Evolutionary conservation across 208 protist species (phyloP).

Genomic region (Crithidia mellificae): DNA sequence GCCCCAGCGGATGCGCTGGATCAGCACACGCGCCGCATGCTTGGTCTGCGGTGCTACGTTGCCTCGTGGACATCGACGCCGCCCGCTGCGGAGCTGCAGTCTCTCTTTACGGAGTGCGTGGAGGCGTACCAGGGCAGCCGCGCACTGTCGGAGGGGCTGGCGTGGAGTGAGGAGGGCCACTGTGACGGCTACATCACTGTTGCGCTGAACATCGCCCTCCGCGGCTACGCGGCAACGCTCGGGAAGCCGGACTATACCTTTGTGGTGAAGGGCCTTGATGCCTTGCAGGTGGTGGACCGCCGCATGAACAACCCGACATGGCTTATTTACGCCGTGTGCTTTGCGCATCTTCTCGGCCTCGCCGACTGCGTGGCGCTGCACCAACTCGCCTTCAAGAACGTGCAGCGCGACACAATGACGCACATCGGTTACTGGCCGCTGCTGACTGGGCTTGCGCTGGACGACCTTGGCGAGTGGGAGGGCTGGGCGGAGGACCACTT

Average conservation of each 20-base stretch:
- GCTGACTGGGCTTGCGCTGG: conserved; percentile 51
- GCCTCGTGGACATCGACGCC: conserved; percentile 62
- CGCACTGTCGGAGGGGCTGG: conserved; percentile 56
- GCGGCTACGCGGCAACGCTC: conserved; percentile 42
- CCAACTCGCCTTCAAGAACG: conserved; percentile 81
- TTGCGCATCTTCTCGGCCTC: conserved; percentile 70
- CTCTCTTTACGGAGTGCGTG: conserved; percentile 50
- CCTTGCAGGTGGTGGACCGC: conserved; percentile 60
- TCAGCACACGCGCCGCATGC: conserved; percentile 58
- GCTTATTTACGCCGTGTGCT: conserved; percentile 74
- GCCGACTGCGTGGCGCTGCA: conserved; percentile 59
- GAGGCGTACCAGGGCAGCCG: conserved; percentile 47
- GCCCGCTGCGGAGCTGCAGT: conserved; percentile 28
- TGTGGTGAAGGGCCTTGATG: conserved; percentile 50
- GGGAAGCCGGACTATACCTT: conserved; percentile 36
- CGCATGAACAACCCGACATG: conserved; percentile 79
- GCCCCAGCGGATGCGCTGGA: conserved; percentile 16
- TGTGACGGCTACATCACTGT: conserved; percentile 86
- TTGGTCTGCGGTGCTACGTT: conserved; percentile 76
- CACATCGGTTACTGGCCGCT: conserved; percentile 87
- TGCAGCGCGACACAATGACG: conserved; percentile 90
- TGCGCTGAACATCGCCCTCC: conserved; percentile 69
- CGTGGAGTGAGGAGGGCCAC: conserved; percentile 84
- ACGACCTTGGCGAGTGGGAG: conserved; percentile 65
- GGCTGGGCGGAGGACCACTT: conserved; percentile 57